Base-by-base conservation (phyloP, 2,329 filamentous ascomycete species). In the Penicillium polonicum region DNA sequence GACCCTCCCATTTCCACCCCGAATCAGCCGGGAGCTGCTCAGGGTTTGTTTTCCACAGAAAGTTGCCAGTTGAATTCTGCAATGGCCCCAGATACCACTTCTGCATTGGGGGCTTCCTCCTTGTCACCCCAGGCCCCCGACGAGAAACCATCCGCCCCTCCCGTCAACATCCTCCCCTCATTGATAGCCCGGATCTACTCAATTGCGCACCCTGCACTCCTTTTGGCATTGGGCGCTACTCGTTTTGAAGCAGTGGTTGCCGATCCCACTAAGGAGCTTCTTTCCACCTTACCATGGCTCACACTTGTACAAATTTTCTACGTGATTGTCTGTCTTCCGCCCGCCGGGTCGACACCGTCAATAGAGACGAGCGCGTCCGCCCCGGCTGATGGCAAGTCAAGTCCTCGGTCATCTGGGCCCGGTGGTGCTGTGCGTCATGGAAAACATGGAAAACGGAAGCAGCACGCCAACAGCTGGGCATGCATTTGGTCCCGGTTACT, bases 181-280 rank as follows among this genome's bases (percentile, higher is more conserved):
- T 70, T 77, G n/a, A 61, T 78, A 21, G 81, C 84, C 2, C 79
- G 75, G 50, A 71, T 82, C 23, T 83, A 88, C 69, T 84, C 87
- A 13, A 82, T 90, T 68, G 73, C 85, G 21, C 89, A 95, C 65
- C 88, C 90, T 0, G 74, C 82, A 27, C 74, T 91, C 12, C 80
- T 95, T 31, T 80, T 90, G 31, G 82, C 81, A 10, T 75, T 88
- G 36, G 87, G 88, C 70, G 80, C 82, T 45, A 70, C 84, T 61
- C 83, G 83, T 39, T 93, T 95, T 74, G 72, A 77, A 36, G 76
- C 81, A 19, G 80, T 96, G 27, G 88, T 95, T 29, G 78, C 81
- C 17, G 84, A 92, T 63, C 90, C 92, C 0, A 82, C 88, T 2
- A 75, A 81, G 17, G 83, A 87, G 7, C 81, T 96, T 38, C 73